Percentiles rank a stretch among this genome's conserved stretches.
phyloP scores from a whole-genome alignment of 108 stramenopile species.

The Parietichytrium sp. region DNA sequence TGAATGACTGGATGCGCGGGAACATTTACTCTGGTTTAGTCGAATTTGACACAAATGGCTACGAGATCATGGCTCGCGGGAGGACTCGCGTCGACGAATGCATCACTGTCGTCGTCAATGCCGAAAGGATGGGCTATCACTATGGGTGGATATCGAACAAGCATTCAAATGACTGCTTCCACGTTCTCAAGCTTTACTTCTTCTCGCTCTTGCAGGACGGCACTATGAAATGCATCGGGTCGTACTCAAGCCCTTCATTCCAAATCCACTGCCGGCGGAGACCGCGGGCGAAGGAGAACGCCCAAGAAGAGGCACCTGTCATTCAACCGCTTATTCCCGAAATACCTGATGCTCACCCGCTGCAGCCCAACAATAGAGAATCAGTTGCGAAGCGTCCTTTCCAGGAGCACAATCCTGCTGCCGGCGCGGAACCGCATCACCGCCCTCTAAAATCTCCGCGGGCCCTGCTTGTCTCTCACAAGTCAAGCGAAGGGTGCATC shows the following conservation, averaged over 20 bases:
- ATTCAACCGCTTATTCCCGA: too few relatives aligned
- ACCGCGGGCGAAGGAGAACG: too few relatives aligned
- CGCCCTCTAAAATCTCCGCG: too few relatives aligned
- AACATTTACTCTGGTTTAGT: conserved; percentile 2
- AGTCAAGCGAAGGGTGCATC: too few relatives aligned
- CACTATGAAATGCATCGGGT: background rate
- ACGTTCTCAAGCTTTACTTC: conserved; percentile 8
- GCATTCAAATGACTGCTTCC: background rate
- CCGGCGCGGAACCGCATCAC: too few relatives aligned
- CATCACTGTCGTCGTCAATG: conserved; percentile 25
- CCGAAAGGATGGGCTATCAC: conserved; percentile 24
- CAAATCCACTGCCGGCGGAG: conserved; percentile 11
- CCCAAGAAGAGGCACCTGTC: too few relatives aligned
- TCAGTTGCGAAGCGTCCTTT: too few relatives aligned
- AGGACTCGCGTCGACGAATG: background rate
- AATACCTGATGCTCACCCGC: too few relatives aligned
- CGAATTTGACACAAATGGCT: conserved; percentile 5
- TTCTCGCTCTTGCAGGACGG: background rate
- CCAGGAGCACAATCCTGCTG: too few relatives aligned
- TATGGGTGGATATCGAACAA: conserved; percentile 19
- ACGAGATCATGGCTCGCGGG: background rate
- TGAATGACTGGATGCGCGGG: conserved; percentile 15
- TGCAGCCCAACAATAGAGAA: too few relatives aligned
- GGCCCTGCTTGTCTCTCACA: too few relatives aligned
- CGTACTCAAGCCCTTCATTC: background rate